A percentile compares a stretch with the other conserved stretches of the same genome.
phyloP scores from a whole-genome alignment of 805 yeast species.

The Cephaloascus albidus region DNA sequence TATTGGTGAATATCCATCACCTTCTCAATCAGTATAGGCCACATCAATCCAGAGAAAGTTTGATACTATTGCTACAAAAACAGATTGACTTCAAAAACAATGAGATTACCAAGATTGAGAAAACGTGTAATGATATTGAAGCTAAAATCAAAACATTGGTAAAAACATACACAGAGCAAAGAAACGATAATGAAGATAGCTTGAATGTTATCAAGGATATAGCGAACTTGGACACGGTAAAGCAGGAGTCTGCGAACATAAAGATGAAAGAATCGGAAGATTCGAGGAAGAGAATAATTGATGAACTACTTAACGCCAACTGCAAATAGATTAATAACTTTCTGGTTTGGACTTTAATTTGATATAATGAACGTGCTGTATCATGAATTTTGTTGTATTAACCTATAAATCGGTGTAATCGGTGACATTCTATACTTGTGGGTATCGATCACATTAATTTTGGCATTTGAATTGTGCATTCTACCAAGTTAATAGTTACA shows the following conservation, averaged over 20 bases:
- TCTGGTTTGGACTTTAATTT: too few relatives aligned
- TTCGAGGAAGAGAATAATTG: not conserved
- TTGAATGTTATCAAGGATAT: not conserved
- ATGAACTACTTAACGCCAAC: not conserved
- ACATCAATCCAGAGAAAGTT: constrained; percentile 87
- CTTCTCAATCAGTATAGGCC: constrained; percentile 87
- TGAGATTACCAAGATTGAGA: constrained; percentile 39
- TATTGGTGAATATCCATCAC: constrained; percentile 86
- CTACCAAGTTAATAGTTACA: too few relatives aligned
- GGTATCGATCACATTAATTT: too few relatives aligned
- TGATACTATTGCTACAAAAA: constrained; percentile 63
- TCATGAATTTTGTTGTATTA: too few relatives aligned
- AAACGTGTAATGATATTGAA: constrained; percentile 28
- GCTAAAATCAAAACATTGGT: constrained; percentile 17
- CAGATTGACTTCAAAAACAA: constrained; percentile 56
- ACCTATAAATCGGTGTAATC: too few relatives aligned
- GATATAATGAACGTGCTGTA: too few relatives aligned
- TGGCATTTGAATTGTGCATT: too few relatives aligned
- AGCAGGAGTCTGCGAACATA: not conserved
- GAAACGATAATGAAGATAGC: not conserved
- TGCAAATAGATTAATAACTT: too few relatives aligned
- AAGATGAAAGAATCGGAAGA: not conserved
- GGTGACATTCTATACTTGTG: too few relatives aligned
- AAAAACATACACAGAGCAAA: constrained; percentile 1
- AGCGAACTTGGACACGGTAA: not conserved